A percentile compares a stretch with the other conserved stretches of the same genome.
These are phyloP conservation scores for Hypoxylon cercidicola DNA, from an alignment of 495 filamentous ascomycete species.

Conservation along the genomic window DNA sequence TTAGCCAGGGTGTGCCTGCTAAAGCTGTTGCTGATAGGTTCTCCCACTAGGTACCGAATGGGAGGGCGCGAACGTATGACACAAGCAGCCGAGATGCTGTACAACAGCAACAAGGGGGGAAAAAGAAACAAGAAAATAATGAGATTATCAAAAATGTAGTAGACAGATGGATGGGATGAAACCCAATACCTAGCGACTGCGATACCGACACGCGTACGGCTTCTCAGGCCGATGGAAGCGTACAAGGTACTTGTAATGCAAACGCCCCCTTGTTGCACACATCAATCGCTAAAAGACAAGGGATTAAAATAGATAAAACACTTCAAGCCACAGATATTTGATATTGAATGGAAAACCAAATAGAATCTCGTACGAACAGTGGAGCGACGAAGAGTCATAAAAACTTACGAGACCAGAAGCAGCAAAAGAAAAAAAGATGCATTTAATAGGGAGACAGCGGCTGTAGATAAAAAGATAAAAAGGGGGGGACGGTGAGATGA, in stretches of 20 bases:
- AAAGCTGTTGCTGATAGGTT: slow-evolving; percentile 14
- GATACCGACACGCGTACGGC: no score
- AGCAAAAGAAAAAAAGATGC: background rate
- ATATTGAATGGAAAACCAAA: slow-evolving; percentile 7
- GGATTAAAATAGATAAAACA: slow-evolving; percentile 40
- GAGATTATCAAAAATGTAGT: slow-evolving; percentile 3
- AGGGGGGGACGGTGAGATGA: slow-evolving; percentile 29
- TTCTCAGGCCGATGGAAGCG: no score
- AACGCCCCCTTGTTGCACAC: slow-evolving; percentile 18
- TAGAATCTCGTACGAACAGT: slow-evolving; percentile 1
- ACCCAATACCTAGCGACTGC: no score
- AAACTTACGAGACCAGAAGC: slow-evolving; percentile 21
- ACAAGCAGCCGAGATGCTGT: slow-evolving; percentile 6
- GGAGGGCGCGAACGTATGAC: slow-evolving; percentile 26
- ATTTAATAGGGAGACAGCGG: slow-evolving; percentile 34
- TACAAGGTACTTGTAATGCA: slow-evolving; percentile 1
- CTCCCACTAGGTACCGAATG: slow-evolving; percentile 27
- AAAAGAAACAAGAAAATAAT: slow-evolving; percentile 8
- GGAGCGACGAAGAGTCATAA: slow-evolving; percentile 4
- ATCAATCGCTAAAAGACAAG: slow-evolving; percentile 9
- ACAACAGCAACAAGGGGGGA: slow-evolving; percentile 2
- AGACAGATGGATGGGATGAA: no score
- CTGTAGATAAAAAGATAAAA: slow-evolving; percentile 25
- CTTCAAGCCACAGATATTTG: slow-evolving; percentile 27
- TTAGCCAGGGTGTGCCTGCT: slow-evolving; percentile 26